Evolutionary conservation across 148 eudicot species (phyloP), one percentile per base, ranked within the genome.

Genomic region (Chenopodium formosanum): DNA sequence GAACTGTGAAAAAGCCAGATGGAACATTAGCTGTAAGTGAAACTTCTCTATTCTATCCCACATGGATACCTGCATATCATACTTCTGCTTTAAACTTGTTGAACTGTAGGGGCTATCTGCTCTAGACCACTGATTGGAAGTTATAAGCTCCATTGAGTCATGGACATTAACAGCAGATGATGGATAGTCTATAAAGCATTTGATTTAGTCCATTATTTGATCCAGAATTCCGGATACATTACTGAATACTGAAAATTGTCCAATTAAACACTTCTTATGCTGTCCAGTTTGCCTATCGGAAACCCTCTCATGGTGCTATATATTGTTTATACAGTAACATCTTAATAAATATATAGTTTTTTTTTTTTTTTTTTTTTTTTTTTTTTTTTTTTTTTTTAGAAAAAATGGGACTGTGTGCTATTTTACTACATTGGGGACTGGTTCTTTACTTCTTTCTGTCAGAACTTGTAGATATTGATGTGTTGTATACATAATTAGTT

Each of bases 11-110:
- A 78, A 92, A 84, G 70, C 81, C 94, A 60, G 91, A 97, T 88
- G 99, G 98, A 81, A 85, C 90, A 16, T 17, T 82, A 82, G 67
- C 95, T 88, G 99, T 97, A 91, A 90, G 99, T 88, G 81, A 67
- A 34, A 67, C 25, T 25, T 22, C 50, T 17, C 48, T 65, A 37
- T 47, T 74, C 32, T 80, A 46, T 63, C 22, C 48, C 13, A 9
- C 14, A 50, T 50, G 63, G 22, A 47, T 48, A 53, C 32, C 37
- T 75, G 68, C 19, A 56, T 64, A 46, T 25, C 32, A 22, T 25
- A 25, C 22, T 48, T 0, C 52, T 52, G 7, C 17, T 19, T 72
- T 23, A 16, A 22, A 20, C 75, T 44, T 72, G 11, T 72, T 29
- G 53, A 72, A 46, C 74, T 72, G n/a, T 56, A 17, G 75, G 53